Percentiles rank a stretch among this genome's conserved stretches.
These are phyloP conservation scores for Eutrema salsugineum DNA, from an alignment of 441 rosid genomes.

Conservation along the genomic window DNA sequence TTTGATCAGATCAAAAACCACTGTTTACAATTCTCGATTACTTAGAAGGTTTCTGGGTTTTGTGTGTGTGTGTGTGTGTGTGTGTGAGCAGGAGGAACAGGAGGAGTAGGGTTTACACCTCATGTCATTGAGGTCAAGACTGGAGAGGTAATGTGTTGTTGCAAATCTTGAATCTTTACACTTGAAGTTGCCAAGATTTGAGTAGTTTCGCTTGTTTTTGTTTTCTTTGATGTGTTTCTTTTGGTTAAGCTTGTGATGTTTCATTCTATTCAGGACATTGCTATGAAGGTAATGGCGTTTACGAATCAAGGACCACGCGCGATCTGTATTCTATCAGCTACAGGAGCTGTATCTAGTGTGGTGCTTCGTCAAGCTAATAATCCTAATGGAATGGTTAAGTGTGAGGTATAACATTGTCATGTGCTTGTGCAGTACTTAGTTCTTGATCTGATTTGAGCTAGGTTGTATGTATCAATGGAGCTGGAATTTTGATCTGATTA, in stretches of 20 bases:
- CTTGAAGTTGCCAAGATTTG: neutral
- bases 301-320: conserved; percentile 92
- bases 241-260: neutral
- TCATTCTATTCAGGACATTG: conserved; percentile 59
- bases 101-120: conserved; percentile 94
- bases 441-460: neutral
- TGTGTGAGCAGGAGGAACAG: conserved; percentile 54
- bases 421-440: neutral
- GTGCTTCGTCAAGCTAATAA: conserved; percentile 67
- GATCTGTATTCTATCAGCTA: conserved; percentile 90
- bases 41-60: neutral
- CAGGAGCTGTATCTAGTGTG: conserved; percentile 83
- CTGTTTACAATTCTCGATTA: neutral
- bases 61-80: neutral
- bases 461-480: neutral
- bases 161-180: neutral
- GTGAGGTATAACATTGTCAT: conserved; percentile 56
- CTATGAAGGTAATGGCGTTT: conserved; percentile 68
- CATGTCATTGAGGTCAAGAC: conserved; percentile 84
- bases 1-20: neutral
- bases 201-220: neutral
- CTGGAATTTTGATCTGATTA: neutral
- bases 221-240: neutral
- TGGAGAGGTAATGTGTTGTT: conserved; percentile 74
- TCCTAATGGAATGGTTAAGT: conserved; percentile 59